Evolutionary conservation across 805 yeast species (phyloP), one percentile per base, ranked within the genome.

Genomic region (Yamadazyma paraphyllophila): DNA sequence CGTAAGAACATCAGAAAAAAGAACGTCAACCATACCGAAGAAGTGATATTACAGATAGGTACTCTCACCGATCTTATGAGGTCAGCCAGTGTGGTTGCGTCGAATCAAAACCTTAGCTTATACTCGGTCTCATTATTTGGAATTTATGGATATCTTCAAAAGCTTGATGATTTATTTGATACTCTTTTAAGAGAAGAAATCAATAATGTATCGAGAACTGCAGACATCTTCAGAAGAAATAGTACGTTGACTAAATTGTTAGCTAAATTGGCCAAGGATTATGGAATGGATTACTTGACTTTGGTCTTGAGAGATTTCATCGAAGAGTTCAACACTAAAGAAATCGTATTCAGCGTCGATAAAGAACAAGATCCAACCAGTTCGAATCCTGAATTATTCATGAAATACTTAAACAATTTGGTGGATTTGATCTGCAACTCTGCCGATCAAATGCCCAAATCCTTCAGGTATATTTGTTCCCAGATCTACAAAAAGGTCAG

Each of bases 231-330:
- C 54, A 75, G 96, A 56, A 76, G 94, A 44, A 89, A 89, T 60
- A 83, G 91, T 43, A 85, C 88, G 31, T 86, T 94, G 27, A 88
- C 96, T 0, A 77, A 90, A 54, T 73, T 88, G 42, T 70, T 88
- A 42, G 83, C 91, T 0, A 69, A 85, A 12, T 81, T 83, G 53
- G 87, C 94, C 0, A 79, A 82, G 54, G 69, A 75, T n/a, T 77
- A 80, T 53, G 95, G 95, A 0, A 60, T 62, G 16, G 77, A 72
- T 1, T 88, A 86, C 58, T 66, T 89, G 39, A 59, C 66, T 1
- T 46, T 60, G 2, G 76, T 82, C 0, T 64, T 88, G 41, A 70
- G 70, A 41, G 86, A 88, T 0, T 71, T 83, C 24, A 62, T 88
- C 13, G 68, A 73, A 32, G 80, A 79, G 38, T 58, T 88, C 38